Conservation (phyloP, 257 asterid species). For the Catharanthus roseus region DNA sequence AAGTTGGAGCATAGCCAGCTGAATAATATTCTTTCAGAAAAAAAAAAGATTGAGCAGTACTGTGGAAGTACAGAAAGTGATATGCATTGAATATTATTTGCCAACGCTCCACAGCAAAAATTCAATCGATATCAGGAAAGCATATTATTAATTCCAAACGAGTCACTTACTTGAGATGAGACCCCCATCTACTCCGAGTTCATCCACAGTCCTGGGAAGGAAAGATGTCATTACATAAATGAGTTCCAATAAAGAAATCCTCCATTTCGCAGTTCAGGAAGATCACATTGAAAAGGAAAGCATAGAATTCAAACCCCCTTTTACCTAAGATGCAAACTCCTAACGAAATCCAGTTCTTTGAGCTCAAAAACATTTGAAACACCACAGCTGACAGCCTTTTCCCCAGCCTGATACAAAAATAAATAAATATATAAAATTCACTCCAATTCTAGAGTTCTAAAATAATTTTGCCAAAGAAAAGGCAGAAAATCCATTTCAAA, state of each 20-base stretch:
- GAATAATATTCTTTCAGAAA: too few species aligned
- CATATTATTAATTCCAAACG: not conserved
- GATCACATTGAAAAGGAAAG: not conserved
- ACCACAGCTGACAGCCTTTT: conserved; percentile 77
- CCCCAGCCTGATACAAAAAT: conserved; percentile 66
- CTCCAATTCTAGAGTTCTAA: not conserved
- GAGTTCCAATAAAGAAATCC: not conserved
- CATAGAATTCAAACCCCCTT: not conserved
- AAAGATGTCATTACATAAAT: conserved; percentile 1
- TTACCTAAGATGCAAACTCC: conserved; percentile 69
- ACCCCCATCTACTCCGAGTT: conserved; percentile 65
- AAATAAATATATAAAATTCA: too few species aligned
- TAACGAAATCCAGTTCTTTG: conserved; percentile 54
- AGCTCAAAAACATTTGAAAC: conserved; percentile 63
- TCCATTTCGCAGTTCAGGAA: not conserved
- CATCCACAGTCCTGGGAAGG: conserved; percentile 54
- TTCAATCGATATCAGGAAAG: not conserved
- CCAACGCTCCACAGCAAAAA: not conserved
- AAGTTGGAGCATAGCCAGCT: not conserved
- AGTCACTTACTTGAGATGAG: conserved; percentile 53
- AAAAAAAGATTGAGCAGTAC: too few species aligned
- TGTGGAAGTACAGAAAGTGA: not conserved
- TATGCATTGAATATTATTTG: not conserved
- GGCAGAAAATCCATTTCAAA: not conserved
- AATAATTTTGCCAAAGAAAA: not conserved